Evolutionary conservation across 2,329 filamentous ascomycete species (phyloP).

Genomic region (Cadophora sp.): DNA sequence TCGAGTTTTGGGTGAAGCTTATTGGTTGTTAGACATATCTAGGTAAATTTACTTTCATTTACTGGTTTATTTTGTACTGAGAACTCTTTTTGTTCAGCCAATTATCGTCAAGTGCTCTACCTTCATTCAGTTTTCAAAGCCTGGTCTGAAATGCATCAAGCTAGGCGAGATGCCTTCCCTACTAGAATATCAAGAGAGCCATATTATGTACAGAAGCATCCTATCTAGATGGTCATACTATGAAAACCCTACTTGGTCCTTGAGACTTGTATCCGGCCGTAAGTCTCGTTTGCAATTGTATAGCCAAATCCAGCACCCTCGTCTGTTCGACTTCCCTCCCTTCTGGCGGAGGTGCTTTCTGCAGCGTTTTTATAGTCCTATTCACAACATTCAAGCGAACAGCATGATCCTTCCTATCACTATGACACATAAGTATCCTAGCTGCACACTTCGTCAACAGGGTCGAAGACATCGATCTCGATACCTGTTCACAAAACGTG

Average conservation of each 20-base stretch:
- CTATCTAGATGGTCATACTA: neutral
- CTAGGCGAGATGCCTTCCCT: too few species aligned
- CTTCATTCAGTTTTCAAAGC: too few species aligned
- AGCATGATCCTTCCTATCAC: neutral
- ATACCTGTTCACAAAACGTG: slow-evolving; percentile 5
- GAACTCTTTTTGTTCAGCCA: too few species aligned
- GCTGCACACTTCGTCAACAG: slow-evolving; percentile 13
- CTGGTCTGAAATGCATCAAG: too few species aligned
- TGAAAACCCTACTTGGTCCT: neutral
- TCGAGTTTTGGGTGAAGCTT: neutral
- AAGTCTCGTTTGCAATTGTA: neutral
- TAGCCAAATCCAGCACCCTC: slow-evolving; percentile 1
- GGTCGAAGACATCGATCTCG: slow-evolving; percentile 3
- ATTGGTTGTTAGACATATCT: neutral
- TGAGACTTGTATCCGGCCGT: neutral
- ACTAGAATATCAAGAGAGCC: too few species aligned
- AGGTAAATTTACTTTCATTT: too few species aligned
- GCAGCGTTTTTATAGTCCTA: slow-evolving; percentile 2
- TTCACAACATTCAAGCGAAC: slow-evolving; percentile 6
- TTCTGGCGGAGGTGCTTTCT: neutral
- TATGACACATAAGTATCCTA: slow-evolving; percentile 8
- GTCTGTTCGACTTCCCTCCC: slow-evolving; percentile 1
- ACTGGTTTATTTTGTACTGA: too few species aligned
- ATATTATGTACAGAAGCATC: too few species aligned
- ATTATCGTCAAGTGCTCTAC: too few species aligned